Conservation (phyloP, 2,329 filamentous ascomycete genomes). For the Colletotrichum lini region DNA sequence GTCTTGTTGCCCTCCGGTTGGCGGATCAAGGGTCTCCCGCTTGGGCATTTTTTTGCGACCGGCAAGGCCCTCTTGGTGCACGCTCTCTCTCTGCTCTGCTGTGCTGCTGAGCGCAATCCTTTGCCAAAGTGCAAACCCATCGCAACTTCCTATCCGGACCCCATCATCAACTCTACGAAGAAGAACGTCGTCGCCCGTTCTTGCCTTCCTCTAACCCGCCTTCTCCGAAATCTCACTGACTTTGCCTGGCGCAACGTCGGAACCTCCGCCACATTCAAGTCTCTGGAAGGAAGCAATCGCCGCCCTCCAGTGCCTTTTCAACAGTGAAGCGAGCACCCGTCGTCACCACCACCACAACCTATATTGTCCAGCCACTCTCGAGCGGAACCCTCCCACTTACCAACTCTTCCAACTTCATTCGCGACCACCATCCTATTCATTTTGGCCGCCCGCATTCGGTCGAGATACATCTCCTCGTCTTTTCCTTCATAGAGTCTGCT, state of each 20-base stretch:
- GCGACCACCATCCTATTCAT: constrained; percentile 19
- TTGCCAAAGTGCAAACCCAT: constrained; percentile 37
- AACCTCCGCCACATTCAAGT: constrained; percentile 33
- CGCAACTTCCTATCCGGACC: constrained; percentile 39
- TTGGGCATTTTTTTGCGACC: constrained; percentile 45
- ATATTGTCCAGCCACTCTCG: constrained; percentile 22
- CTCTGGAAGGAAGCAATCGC: constrained; percentile 48
- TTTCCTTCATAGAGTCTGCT: constrained; percentile 21
- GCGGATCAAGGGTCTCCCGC: constrained; percentile 34
- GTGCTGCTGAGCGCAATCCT: constrained; percentile 36
- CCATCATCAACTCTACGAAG: constrained; percentile 3
- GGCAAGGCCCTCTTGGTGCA: constrained; percentile 28
- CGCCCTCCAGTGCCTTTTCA: constrained; percentile 46
- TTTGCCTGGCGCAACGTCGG: constrained; percentile 59
- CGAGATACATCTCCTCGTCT: constrained; percentile 22
- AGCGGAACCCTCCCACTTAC: constrained; percentile 42
- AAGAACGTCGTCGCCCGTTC: constrained; percentile 33
- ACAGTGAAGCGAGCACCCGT: constrained; percentile 40
- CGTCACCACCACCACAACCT: constrained; percentile 26
- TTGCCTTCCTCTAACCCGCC: constrained; percentile 20
- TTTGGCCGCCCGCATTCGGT: constrained; percentile 12
- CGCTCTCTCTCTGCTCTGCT: background rate
- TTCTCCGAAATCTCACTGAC: constrained; percentile 42
- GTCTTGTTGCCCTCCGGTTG: constrained; percentile 28
- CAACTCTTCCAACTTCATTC: constrained; percentile 29